phyloP scores from a whole-genome alignment of 169 alveolate genomes.

The Pseudocohnilembus persalinus region DNA sequence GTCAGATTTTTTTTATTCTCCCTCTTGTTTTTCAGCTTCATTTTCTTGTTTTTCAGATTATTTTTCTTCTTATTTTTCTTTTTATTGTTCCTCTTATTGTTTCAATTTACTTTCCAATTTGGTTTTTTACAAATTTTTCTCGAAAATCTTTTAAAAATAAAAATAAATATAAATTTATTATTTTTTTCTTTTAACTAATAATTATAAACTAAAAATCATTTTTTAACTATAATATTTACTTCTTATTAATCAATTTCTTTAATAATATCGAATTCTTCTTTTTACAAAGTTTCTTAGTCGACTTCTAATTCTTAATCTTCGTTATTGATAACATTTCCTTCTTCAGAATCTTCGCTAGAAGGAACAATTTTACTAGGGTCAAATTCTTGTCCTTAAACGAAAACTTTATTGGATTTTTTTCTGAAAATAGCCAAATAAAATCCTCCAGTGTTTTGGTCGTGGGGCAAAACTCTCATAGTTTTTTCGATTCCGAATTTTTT shows the following conservation, averaged over 20 bases:
- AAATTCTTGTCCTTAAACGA: constrained; percentile 12
- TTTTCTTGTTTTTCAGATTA: constrained; percentile 1
- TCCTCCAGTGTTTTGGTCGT: constrained; percentile 95
- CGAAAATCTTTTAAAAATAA: background rate
- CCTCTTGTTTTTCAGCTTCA: constrained; percentile 4
- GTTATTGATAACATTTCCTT: constrained; percentile 32
- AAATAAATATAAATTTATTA: background rate
- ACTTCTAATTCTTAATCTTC: constrained; percentile 7
- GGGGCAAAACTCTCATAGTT: constrained; percentile 93
- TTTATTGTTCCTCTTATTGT: background rate
- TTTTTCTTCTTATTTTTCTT: constrained; percentile 5
- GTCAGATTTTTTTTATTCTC: constrained; percentile 9
- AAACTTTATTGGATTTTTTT: constrained; percentile 50
- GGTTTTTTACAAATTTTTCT: background rate
- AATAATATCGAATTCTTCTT: background rate
- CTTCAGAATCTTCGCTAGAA: constrained; percentile 34
- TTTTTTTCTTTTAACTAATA: background rate
- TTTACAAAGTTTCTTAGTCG: background rate
- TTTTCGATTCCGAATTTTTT: constrained; percentile 52
- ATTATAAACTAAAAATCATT: too few species aligned
- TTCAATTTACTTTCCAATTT: too few species aligned
- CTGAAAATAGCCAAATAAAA: constrained; percentile 90
- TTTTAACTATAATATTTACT: too few species aligned
- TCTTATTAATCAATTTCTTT: too few species aligned
- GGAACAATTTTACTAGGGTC: constrained; percentile 47